These are phyloP conservation scores for Mortierella sp. DNA, from an alignment of 371 early-diverging fungal species.

Conservation along the genomic window DNA sequence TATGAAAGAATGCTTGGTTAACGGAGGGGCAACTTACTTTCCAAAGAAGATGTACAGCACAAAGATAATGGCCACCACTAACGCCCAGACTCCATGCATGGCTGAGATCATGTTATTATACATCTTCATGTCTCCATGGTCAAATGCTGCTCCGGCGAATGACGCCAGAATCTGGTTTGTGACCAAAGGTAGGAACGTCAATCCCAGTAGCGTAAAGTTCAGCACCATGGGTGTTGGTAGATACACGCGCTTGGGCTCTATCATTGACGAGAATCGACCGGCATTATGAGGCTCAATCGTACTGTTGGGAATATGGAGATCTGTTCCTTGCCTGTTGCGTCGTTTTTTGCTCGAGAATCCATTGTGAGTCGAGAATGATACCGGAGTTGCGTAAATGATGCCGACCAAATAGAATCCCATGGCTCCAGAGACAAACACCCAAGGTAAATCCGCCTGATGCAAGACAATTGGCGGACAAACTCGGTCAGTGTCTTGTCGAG, in stretches of 20 bases:
- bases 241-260: constrained; percentile 48
- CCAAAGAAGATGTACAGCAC: constrained; percentile 52
- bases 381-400: constrained; percentile 51
- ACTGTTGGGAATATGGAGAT: constrained; percentile 9
- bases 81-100: constrained; percentile 50
- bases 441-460: constrained; percentile 45
- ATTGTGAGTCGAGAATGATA: constrained; percentile 49
- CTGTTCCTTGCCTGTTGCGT: constrained; percentile 17
- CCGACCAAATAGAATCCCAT: constrained; percentile 53
- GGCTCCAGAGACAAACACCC: constrained; percentile 52
- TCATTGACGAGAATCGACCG: constrained; percentile 48
- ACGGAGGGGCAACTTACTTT: constrained; percentile 34
- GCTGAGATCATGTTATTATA: constrained; percentile 40
- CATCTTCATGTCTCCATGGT: constrained; percentile 25
- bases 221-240: constrained; percentile 45
- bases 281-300: constrained; percentile 14
- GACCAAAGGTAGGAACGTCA: constrained; percentile 38
- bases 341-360: constrained; percentile 48
- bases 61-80: constrained; percentile 49
- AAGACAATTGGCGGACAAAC: neutral
- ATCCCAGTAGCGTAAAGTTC: constrained; percentile 34
- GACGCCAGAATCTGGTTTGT: constrained; percentile 48
- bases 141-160: constrained; percentile 41
- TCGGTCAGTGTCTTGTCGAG: too few species aligned
- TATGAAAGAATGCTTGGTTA: neutral